Base-by-base conservation (phyloP, 2,329 filamentous ascomycete species). In the Gaeumannomyces sp. region DNA sequence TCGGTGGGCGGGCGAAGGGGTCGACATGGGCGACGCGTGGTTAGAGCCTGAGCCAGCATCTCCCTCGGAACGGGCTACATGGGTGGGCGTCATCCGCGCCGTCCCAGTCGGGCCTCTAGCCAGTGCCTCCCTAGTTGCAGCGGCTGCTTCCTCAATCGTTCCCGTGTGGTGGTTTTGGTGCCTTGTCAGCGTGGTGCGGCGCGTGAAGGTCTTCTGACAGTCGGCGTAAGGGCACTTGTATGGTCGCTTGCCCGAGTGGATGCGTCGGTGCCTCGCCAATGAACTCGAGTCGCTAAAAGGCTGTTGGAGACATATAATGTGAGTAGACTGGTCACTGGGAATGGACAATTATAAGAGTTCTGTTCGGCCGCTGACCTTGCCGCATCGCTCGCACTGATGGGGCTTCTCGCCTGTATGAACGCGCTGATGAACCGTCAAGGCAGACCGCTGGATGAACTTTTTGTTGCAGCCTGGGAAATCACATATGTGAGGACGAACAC, bases 371-470 rank as follows among this genome's bases (percentile, higher is more conserved):
- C 84, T 72, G 82, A 97, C 93, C 89, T 98, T 98, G 76, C 92
- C 92, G 76, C 95, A 98, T 68, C 91, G 88, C 78, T 97, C 95
- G 75, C 95, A 99, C 87, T 95, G 94, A 73, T 99, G 95, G 62
- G 95, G 95, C 79, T 99, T 99, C 80, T 98, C 95, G 69, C 95
- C 95, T 2, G 95, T 98, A 77, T 99, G 95, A 27, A 97, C 93
- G 71, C 95, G 90, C 73, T 91, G 89, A 76, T 98, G 95, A 10
- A 99, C 95, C 0, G 95, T 99, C 75, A 99, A 80, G 28, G 95
- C 95, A 33, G 93, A 97, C 65, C 95, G 86, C 77, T 99, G 95
- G 71, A 99, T 99, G 75, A 99, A 99, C 73, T 94, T 91, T 78
- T 98, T 99, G 69, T 91, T 91, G 75, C 95, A 99, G 64, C 87